phyloP scores from a whole-genome alignment of 176 grass and related monocot genomes.

The Rhynchospora tenuis region DNA sequence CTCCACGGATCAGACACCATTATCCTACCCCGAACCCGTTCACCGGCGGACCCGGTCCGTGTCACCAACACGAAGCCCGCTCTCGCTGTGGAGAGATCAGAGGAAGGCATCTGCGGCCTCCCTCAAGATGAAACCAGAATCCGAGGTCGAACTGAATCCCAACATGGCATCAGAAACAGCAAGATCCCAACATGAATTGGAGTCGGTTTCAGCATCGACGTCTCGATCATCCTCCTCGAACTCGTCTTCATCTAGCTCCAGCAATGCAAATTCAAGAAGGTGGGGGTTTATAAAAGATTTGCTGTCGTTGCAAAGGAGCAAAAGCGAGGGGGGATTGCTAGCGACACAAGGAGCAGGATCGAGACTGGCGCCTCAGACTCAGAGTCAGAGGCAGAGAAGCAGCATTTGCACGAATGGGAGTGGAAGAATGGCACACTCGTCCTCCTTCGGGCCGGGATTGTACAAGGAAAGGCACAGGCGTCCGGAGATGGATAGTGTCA shows the following conservation, averaged over 20 bases:
- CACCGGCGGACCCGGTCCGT: conserved; percentile 35
- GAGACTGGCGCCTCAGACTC: neutral
- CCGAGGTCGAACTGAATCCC: neutral
- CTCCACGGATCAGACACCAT: neutral
- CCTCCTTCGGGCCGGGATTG: neutral
- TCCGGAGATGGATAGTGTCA: neutral
- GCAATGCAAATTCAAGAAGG: conserved; percentile 18
- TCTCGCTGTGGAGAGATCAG: conserved; percentile 12
- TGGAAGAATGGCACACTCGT: neutral
- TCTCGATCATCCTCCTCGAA: conserved; percentile 23
- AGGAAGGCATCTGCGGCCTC: neutral
- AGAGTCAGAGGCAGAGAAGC: neutral
- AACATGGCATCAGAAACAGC: neutral
- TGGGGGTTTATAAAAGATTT: conserved; percentile 38
- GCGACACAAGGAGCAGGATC: neutral
- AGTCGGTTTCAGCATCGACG: neutral
- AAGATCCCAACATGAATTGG: neutral
- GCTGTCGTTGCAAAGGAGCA: conserved; percentile 27
- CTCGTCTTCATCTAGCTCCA: conserved; percentile 8
- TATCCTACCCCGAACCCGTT: neutral
- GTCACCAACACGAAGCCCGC: conserved; percentile 17
- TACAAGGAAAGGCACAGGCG: conserved; percentile 22
- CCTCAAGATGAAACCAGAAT: neutral
- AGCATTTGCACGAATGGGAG: neutral
- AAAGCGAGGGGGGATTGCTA: conserved; percentile 22